These are phyloP conservation scores for Lecanoromycetidae sp. DNA, from an alignment of 2,329 filamentous ascomycete genomes.

Conservation along the genomic window DNA sequence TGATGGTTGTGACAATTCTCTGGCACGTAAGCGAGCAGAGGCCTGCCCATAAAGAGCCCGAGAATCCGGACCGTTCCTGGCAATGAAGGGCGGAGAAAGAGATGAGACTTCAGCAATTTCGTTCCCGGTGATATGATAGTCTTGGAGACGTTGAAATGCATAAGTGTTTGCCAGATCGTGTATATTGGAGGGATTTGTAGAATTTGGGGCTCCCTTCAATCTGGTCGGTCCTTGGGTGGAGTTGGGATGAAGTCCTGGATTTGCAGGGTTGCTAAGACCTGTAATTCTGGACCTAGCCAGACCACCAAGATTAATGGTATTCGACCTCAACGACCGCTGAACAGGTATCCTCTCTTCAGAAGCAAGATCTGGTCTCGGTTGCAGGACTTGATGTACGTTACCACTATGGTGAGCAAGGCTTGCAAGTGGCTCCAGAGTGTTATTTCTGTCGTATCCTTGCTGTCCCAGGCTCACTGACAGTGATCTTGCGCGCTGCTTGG, in stretches of 20 bases:
- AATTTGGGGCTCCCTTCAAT: neutral
- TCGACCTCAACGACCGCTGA: neutral
- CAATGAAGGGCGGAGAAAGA: neutral
- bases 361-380: neutral
- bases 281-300: neutral
- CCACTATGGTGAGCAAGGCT: neutral
- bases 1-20: neutral
- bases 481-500: neutral
- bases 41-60: neutral
- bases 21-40: neutral
- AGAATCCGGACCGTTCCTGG: neutral
- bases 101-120: neutral
- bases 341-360: neutral
- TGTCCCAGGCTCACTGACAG: neutral
- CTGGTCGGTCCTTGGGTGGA: too few species aligned
- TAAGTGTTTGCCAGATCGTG: neutral
- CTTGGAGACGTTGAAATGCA: conserved; percentile 1
- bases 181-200: neutral
- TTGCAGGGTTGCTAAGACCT: neutral
- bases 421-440: neutral
- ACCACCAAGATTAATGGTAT: neutral
- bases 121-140: neutral
- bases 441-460: neutral
- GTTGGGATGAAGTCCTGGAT: neutral
- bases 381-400: neutral